Evolutionary conservation across 352 stramenopile genomes (phyloP).

Genomic region (Pythium periplocum): DNA sequence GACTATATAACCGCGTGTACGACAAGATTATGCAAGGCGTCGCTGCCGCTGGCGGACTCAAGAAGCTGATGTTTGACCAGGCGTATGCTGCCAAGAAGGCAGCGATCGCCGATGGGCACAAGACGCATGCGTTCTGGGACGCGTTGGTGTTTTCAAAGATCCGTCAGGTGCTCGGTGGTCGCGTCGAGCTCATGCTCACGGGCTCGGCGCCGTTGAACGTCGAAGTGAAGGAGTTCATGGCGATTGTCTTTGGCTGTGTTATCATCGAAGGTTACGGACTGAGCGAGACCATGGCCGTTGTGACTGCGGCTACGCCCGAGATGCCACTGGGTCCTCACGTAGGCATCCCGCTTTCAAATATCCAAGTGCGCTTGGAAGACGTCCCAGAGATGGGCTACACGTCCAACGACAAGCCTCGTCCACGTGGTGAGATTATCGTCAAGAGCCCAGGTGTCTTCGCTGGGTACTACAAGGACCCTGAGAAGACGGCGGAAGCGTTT

Average conservation of each 20-base stretch:
- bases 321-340: constrained; percentile 83
- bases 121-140: constrained; percentile 83
- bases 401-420: constrained; percentile 41
- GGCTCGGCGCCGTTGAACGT: constrained; percentile 89
- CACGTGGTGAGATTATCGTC: constrained; percentile 39
- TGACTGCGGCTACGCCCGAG: constrained; percentile 49
- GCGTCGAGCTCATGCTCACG: constrained; percentile 85
- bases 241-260: constrained; percentile 82
- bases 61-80: constrained; percentile 43
- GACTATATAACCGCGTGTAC: constrained; percentile 95
- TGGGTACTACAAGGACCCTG: constrained; percentile 91
- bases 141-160: constrained; percentile 89
- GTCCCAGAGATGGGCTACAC: constrained; percentile 96
- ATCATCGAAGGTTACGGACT: constrained; percentile 93
- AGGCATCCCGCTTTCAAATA: constrained; percentile 68
- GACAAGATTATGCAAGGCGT: constrained; percentile 87
- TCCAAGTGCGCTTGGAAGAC: constrained; percentile 89
- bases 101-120: constrained; percentile 25
- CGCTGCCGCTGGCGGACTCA: constrained; percentile 23
- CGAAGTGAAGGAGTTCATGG: constrained; percentile 91
- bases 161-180: constrained; percentile 77
- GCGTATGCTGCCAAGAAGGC: constrained; percentile 34
- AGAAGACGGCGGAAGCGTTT: constrained; percentile 86
- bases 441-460: constrained; percentile 71
- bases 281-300: constrained; percentile 87